Base-by-base conservation (phyloP, 176 grass and related monocot species). In the Triticum turgidum region DNA sequence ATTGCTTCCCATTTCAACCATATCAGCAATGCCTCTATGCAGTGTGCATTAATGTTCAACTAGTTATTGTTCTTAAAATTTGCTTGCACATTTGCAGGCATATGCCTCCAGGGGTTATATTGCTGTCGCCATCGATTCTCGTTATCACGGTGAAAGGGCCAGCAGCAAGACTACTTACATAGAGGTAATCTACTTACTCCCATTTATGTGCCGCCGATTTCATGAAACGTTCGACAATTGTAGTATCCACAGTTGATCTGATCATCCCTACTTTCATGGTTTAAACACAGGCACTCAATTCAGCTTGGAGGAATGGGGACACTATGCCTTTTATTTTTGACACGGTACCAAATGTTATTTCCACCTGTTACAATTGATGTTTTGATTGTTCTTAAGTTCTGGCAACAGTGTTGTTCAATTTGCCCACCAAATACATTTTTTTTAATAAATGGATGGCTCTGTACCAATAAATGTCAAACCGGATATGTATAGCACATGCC, bases 301-400 rank as follows among this genome's bases (percentile, higher is more conserved):
- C 76, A 34, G 73, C 93, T 84, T 98, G 96, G 96, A 89, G 32
- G 80, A 92, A 89, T 67, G 96, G 91, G 52, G 86, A 91, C 78
- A 92, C 90, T 1, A 98, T 98, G 96, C 96, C 93, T 61, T 98
- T 98, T 82, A 91, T 98, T 80, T 94, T 94, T 86, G 96, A 98
- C 88, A 98, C 96, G 90, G 96, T 98, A 95, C 21, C 18, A 54
- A 81, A 86, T 77, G 42, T 33, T 81, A 65, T 51, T 41, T 11
- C 20, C 37, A 81, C 34, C 61, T 83, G 39, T 75, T 88, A 62
- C 14, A 84, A 18, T 79, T 65, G 61, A 76, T 34, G 1, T 73
- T 5, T 47, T 75, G 25, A 15, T 61, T 24, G 11, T 61, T 61
- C 21, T 59, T 39, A 54, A 68, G 30, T 18, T 69, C 5, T 54